A percentile compares a stretch with the other conserved stretches of the same genome.
Evolutionary conservation across 768 basidiomycete species (phyloP).

Genomic region (Boletus sensibilis): DNA sequence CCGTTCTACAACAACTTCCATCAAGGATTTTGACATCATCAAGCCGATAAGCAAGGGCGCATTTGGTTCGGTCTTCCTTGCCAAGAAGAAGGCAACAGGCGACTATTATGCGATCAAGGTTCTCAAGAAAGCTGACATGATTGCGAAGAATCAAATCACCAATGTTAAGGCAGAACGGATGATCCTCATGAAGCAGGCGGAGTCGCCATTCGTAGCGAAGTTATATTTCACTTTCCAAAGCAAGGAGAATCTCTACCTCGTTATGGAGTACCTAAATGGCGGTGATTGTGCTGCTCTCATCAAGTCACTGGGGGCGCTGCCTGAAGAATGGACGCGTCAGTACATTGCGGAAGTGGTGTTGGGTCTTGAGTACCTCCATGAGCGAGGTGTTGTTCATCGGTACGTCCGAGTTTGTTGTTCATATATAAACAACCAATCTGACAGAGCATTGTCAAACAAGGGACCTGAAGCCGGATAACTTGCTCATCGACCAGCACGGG

Average conservation of each 20-base stretch:
- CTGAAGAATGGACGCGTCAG: slow-evolving; percentile 96
- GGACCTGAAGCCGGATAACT: slow-evolving; percentile 96
- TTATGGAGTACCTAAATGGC: slow-evolving; percentile 99
- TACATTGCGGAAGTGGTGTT: slow-evolving; percentile 96
- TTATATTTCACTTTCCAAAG: slow-evolving; percentile 99
- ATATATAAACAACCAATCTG: background rate
- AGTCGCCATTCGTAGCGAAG: slow-evolving; percentile 97
- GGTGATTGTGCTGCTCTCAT: slow-evolving; percentile 97
- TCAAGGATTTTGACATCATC: slow-evolving; percentile 99
- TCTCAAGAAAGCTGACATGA: slow-evolving; percentile 99
- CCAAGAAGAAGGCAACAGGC: slow-evolving; percentile 97
- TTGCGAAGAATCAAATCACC: slow-evolving; percentile 99
- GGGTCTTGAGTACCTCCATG: slow-evolving; percentile 95
- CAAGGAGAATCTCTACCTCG: slow-evolving; percentile 97
- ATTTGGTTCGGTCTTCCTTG: slow-evolving; percentile 96
- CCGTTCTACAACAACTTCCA: slow-evolving; percentile 82
- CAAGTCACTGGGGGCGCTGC: slow-evolving; percentile 89
- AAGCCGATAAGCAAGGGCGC: slow-evolving; percentile 99
- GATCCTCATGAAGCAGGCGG: slow-evolving; percentile 99
- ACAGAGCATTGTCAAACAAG: slow-evolving; percentile 40
- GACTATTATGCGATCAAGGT: slow-evolving; percentile 99
- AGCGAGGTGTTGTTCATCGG: slow-evolving; percentile 95
- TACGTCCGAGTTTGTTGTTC: slow-evolving; percentile 36
- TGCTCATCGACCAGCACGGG: slow-evolving; percentile 94
- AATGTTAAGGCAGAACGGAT: slow-evolving; percentile 99